A percentile compares a stretch with the other conserved stretches of the same genome.
phyloP scores from a whole-genome alignment of 2,329 filamentous ascomycete genomes.

The Cercospora nicotianae region DNA sequence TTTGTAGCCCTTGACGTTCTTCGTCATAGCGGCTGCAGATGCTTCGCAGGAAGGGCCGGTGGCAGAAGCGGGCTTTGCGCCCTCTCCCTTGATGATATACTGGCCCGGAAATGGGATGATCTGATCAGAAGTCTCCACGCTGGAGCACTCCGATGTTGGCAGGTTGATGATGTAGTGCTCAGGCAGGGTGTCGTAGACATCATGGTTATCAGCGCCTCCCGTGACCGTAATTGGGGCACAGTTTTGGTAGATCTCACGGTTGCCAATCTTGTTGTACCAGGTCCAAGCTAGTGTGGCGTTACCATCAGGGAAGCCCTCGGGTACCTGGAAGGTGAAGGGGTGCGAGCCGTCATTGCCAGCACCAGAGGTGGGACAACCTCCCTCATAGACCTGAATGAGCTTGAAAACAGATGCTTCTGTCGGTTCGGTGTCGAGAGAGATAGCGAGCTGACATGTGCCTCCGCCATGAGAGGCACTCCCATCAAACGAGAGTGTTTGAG shows the following conservation, averaged over 20 bases:
- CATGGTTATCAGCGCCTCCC: slow-evolving; percentile 43
- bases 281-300: slow-evolving; percentile 81
- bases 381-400: slow-evolving; percentile 84
- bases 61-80: slow-evolving; percentile 7
- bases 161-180: slow-evolving; percentile 71
- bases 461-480: slow-evolving; percentile 82
- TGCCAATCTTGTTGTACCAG: slow-evolving; percentile 83
- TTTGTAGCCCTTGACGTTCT: slow-evolving; percentile 14
- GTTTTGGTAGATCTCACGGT: slow-evolving; percentile 93
- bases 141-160: slow-evolving; percentile 52
- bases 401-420: slow-evolving; percentile 71
- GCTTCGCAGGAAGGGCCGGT: slow-evolving; percentile 27
- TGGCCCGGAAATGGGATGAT: slow-evolving; percentile 63
- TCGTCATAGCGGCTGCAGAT: slow-evolving; percentile 18
- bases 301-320: slow-evolving; percentile 69
- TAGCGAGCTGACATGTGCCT: slow-evolving; percentile 82
- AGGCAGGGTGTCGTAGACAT: slow-evolving; percentile 62
- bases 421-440: slow-evolving; percentile 74
- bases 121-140: slow-evolving; percentile 54
- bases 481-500: slow-evolving; percentile 57
- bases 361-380: slow-evolving; percentile 79
- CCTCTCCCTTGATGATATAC: slow-evolving; percentile 9
- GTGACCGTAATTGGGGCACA: slow-evolving; percentile 73
- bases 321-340: slow-evolving; percentile 71
- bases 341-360: slow-evolving; percentile 44